Percentiles rank a stretch among this genome's conserved stretches.
Conservation (phyloP, 371 early-diverging fungal genomes). For the Racocetra persica region DNA sequence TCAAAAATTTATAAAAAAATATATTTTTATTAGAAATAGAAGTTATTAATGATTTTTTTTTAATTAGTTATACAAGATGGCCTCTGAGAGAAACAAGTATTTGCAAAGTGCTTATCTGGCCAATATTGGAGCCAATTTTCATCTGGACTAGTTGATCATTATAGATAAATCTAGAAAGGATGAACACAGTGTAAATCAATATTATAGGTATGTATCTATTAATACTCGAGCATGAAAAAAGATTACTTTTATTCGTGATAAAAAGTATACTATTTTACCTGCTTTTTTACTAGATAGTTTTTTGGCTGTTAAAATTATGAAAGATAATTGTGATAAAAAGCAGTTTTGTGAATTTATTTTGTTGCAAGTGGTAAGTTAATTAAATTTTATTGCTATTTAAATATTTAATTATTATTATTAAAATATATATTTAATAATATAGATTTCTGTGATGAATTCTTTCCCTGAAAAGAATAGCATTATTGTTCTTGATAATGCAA, state of each 20-base stretch:
- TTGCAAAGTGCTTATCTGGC: not conserved
- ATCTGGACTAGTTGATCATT: conserved; percentile 3
- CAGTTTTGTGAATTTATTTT: conserved; percentile 13
- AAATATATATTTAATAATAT: not conserved
- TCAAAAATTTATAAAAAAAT: no score
- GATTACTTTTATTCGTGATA: not conserved
- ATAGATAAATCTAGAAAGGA: conserved; percentile 1
- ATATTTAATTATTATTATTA: not conserved
- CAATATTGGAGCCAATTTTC: not conserved
- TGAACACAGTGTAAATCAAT: not conserved
- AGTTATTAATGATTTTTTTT: not conserved
- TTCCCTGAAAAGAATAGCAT: conserved; percentile 1
- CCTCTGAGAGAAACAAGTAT: not conserved
- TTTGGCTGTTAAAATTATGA: conserved; percentile 14
- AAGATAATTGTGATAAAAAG: conserved; percentile 15
- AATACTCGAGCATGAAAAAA: not conserved
- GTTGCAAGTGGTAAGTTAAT: not conserved
- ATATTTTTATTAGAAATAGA: no score
- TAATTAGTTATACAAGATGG: not conserved
- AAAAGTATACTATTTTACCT: conserved; percentile 15
- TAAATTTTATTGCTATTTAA: not conserved
- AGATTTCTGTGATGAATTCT: conserved; percentile 11
- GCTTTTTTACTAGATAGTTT: not conserved
- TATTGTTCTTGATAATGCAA: conserved; percentile 13
- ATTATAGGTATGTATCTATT: not conserved